These are phyloP conservation scores for Pestalotiopsis sp. DNA, from an alignment of 2,329 filamentous ascomycete genomes.

Conservation along the genomic window DNA sequence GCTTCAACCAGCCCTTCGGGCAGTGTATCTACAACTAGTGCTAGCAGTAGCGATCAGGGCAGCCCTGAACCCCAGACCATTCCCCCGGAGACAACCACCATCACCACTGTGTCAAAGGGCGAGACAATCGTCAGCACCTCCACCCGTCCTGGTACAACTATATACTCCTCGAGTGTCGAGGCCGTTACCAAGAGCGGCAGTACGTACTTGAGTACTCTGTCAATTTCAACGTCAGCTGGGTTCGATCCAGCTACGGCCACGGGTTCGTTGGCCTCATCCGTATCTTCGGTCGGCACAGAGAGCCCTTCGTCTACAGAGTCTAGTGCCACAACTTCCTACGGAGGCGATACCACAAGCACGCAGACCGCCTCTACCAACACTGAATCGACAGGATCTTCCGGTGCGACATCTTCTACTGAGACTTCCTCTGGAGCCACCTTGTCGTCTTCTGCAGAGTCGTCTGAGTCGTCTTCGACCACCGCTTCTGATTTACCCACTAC, in stretches of 20 bases:
- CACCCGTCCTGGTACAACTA: conserved; percentile 20
- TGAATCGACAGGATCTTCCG: not conserved
- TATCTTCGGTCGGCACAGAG: not conserved
- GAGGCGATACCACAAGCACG: not conserved
- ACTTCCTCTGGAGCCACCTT: not conserved
- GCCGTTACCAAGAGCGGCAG: not conserved
- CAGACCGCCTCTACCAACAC: not conserved
- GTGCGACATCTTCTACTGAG: not conserved
- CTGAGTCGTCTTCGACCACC: not conserved
- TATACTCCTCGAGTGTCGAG: conserved; percentile 19
- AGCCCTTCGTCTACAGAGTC: not conserved
- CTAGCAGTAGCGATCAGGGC: not conserved
- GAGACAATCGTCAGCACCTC: conserved; percentile 22
- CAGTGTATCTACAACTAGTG: not conserved
- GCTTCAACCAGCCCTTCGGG: conserved; percentile 12
- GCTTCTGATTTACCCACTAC: not conserved
- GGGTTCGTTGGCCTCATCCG: not conserved
- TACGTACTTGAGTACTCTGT: not conserved
- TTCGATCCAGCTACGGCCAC: not conserved
- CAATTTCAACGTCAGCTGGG: not conserved
- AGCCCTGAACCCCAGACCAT: not conserved
- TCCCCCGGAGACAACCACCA: conserved; percentile 17
- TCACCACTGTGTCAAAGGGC: conserved; percentile 20
- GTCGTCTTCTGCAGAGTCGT: not conserved
- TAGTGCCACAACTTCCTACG: not conserved